These are phyloP conservation scores for Candida tibetensis DNA, from an alignment of 805 yeast species.

Conservation along the genomic window DNA sequence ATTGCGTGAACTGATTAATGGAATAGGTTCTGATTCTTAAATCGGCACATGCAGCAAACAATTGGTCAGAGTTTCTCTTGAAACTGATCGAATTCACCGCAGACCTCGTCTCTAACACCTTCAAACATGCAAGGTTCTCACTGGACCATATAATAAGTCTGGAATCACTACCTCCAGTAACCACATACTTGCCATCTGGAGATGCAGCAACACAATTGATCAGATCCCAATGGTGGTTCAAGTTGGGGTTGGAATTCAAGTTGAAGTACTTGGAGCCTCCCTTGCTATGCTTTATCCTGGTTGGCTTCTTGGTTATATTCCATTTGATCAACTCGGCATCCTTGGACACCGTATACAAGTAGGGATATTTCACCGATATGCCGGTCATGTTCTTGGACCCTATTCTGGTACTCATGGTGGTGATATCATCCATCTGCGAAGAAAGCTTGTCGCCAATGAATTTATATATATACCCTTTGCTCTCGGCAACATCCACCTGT, in stretches of 20 bases:
- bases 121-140: conserved; percentile 70
- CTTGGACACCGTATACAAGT: conserved; percentile 77
- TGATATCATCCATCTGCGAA: conserved; percentile 34
- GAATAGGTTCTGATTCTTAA: conserved; percentile 85
- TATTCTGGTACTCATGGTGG: conserved; percentile 49
- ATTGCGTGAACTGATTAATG: conserved; percentile 79
- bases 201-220: conserved; percentile 77
- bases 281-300: conserved; percentile 57
- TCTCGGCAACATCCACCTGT: conserved; percentile 85
- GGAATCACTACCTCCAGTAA: conserved; percentile 86
- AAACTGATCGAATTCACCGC: conserved; percentile 71
- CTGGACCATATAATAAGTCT: conserved; percentile 83
- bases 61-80: conserved; percentile 76
- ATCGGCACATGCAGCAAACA: conserved; percentile 92
- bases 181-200: conserved; percentile 83
- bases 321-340: conserved; percentile 79
- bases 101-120: conserved; percentile 76
- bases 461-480: conserved; percentile 78
- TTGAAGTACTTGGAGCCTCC: conserved; percentile 54
- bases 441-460: conserved; percentile 53
- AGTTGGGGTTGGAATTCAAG: conserved; percentile 46
- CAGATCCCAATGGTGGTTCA: conserved; percentile 74
- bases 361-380: conserved; percentile 54
- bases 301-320: conserved; percentile 63
- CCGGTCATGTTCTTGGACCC: conserved; percentile 58